Evolutionary conservation across 2,329 filamentous ascomycete genomes (phyloP).

Genomic region (Thielaviopsis populi): DNA sequence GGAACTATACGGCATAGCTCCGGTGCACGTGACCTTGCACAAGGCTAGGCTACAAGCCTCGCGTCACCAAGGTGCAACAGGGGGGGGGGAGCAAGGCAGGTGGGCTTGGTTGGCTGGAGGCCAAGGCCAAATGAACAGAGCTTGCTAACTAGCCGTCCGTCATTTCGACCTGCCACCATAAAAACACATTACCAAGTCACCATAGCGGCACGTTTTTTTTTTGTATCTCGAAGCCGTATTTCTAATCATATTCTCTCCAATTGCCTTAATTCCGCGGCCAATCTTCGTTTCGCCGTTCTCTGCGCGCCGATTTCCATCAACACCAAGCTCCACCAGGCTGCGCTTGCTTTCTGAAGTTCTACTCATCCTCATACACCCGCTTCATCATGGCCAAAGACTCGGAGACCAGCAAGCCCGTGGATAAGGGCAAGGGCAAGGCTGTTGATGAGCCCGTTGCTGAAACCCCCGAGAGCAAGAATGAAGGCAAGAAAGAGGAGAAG

Average conservation of each 20-base stretch:
- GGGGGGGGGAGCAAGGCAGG: neutral
- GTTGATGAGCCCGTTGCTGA: slow-evolving; percentile 44
- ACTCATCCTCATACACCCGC: neutral
- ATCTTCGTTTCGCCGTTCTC: neutral
- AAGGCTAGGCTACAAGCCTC: slow-evolving; percentile 26
- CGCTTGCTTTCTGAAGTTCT: slow-evolving; percentile 1
- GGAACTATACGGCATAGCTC: neutral
- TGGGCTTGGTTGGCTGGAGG: neutral
- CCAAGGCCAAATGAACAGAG: neutral
- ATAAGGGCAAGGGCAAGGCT: slow-evolving; percentile 96
- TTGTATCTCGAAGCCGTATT: neutral
- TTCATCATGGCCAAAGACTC: slow-evolving; percentile 80
- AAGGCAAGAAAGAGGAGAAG: slow-evolving; percentile 37
- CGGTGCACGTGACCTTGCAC: slow-evolving; percentile 13
- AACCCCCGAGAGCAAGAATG: slow-evolving; percentile 53
- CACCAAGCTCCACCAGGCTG: neutral
- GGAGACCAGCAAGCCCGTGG: slow-evolving; percentile 66
- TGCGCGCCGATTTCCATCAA: neutral
- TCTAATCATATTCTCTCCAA: neutral
- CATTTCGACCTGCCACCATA: neutral
- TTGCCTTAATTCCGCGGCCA: neutral
- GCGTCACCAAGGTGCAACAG: slow-evolving; percentile 23
- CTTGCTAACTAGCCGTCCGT: slow-evolving; percentile 11
- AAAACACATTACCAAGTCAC: slow-evolving; percentile 11
- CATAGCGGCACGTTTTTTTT: slow-evolving; percentile 3